Percentiles rank a stretch among this genome's conserved stretches.
Conservation (phyloP, 2,329 filamentous ascomycete genomes). For the Trichoderma polysporum region DNA sequence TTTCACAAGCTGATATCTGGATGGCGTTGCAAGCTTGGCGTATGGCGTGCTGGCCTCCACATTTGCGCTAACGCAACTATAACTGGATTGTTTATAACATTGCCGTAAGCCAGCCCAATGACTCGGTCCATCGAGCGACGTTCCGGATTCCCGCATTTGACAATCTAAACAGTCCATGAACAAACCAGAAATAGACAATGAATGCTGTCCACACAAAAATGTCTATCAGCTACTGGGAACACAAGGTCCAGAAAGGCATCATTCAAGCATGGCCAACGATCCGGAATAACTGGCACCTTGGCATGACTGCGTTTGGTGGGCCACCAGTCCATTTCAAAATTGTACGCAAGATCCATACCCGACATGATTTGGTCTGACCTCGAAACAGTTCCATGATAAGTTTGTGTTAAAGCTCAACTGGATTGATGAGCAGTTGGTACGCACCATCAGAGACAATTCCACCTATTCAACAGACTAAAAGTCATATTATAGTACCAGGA, state of each 20-base stretch:
- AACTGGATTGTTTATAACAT: neutral
- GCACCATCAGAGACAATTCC: neutral
- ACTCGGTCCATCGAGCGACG: neutral
- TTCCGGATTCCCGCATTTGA: neutral
- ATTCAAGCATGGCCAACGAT: neutral
- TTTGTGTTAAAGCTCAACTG: constrained; percentile 62
- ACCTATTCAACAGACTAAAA: neutral
- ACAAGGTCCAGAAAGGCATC: neutral
- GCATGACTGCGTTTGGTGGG: constrained; percentile 65
- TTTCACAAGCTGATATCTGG: too few relatives aligned
- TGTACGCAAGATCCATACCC: constrained; percentile 31
- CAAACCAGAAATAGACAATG: neutral
- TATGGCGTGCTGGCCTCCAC: neutral
- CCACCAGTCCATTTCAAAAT: constrained; percentile 71
- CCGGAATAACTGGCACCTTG: constrained; percentile 40
- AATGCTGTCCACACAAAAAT: neutral
- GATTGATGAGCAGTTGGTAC: constrained; percentile 67
- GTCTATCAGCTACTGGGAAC: neutral
- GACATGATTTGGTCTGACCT: neutral
- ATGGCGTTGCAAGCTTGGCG: neutral
- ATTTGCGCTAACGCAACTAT: neutral
- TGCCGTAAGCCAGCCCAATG: neutral
- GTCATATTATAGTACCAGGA: constrained; percentile 59
- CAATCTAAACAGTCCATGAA: neutral
- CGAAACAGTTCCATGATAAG: constrained; percentile 50